Base-by-base conservation (phyloP, 2,329 filamentous ascomycete species). In the Ceratocystis harringtonii region DNA sequence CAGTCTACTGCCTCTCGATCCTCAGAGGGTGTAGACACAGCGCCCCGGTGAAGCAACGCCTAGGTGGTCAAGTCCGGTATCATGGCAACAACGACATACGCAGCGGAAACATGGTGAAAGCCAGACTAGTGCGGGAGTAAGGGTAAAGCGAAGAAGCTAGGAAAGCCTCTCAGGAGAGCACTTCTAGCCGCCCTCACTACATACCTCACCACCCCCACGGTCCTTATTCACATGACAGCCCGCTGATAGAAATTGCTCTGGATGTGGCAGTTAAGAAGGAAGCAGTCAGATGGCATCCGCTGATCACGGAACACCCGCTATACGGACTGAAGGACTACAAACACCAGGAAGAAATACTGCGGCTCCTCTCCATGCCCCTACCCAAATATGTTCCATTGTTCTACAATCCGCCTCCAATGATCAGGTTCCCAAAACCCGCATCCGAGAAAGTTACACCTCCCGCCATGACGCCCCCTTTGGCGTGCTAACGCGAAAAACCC, bases 381-480 rank as follows among this genome's bases (percentile, higher is more conserved):
- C 72, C 70, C 66, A 72, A 75, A 44, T 74, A 72, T 61, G 74
- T 74, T 19, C 69, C 69, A 32, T 69, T 70, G n/a, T n/a, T n/a
- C n/a, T n/a, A n/a, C n/a, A n/a, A n/a, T n/a, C n/a, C n/a, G n/a
- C n/a, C n/a, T n/a, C n/a, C n/a, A n/a, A n/a, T n/a, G n/a, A n/a
- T n/a, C n/a, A n/a, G n/a, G n/a, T n/a, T n/a, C n/a, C n/a, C n/a
- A n/a, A n/a, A n/a, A n/a, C n/a, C n/a, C n/a, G n/a, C n/a, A n/a
- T n/a, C n/a, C n/a, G n/a, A n/a, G n/a, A n/a, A n/a, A n/a, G n/a
- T n/a, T n/a, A n/a, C n/a, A n/a, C n/a, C n/a, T n/a, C n/a, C n/a
- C n/a, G n/a, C n/a, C n/a, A n/a, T n/a, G n/a, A n/a, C n/a, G n/a
- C n/a, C n/a, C n/a, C n/a, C n/a, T n/a, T n/a, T n/a, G n/a, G n/a